Evolutionary conservation across 306 rosid genomes (phyloP).

Genomic region (Castanea crenata): DNA sequence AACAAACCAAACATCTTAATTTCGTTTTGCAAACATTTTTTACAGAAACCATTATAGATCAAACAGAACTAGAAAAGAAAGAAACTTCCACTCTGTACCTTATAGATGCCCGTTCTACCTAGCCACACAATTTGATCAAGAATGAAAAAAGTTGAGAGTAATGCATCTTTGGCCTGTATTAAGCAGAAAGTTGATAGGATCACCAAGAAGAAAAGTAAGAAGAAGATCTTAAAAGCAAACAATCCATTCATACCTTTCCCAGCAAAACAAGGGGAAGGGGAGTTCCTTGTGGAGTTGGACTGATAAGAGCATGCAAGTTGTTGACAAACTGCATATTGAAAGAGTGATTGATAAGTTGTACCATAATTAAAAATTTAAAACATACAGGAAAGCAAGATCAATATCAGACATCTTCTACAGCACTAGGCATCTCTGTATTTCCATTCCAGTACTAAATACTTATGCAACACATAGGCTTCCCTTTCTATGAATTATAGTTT

Average conservation of each 20-base stretch:
- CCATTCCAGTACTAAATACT: neutral
- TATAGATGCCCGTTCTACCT: constrained; percentile 72
- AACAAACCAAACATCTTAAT: constrained; percentile 1
- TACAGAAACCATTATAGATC: neutral
- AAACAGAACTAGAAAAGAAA: constrained; percentile 9
- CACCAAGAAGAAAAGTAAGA: constrained; percentile 12
- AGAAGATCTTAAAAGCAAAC: neutral
- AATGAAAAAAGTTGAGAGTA: constrained; percentile 84
- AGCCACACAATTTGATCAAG: constrained; percentile 99
- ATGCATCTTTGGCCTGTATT: constrained; percentile 81
- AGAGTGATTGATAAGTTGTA: constrained; percentile 13
- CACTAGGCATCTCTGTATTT: neutral
- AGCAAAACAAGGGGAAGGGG: constrained; percentile 76
- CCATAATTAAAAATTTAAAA: neutral
- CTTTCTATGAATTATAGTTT: neutral
- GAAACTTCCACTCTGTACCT: constrained; percentile 38
- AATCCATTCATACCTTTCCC: constrained; percentile 64
- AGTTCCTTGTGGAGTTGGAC: constrained; percentile 78
- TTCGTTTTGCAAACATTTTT: neutral
- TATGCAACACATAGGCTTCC: neutral
- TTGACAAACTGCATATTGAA: constrained; percentile 75
- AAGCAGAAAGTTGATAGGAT: constrained; percentile 11
- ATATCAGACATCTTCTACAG: neutral
- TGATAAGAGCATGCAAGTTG: constrained; percentile 79
- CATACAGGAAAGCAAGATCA: neutral